Evolutionary conservation across 768 basidiomycete species (phyloP), one percentile per base, ranked within the genome.

Genomic region (Chalciporus chontae): DNA sequence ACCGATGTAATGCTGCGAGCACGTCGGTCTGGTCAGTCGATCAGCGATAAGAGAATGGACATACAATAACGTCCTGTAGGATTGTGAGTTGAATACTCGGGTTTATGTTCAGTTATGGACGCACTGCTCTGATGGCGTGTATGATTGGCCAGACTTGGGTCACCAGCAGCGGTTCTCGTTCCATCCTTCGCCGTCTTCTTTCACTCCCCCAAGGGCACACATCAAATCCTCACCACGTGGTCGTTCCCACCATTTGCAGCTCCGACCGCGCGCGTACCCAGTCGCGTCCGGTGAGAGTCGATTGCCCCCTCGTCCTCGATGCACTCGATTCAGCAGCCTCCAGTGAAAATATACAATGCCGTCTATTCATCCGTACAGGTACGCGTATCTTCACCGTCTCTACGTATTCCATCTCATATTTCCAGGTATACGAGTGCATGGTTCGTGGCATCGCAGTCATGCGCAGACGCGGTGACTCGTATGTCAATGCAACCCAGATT

Each of bases 401-500:
- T 8, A 8, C 38, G 26, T 43, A 13, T 14, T 38, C 55, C 49
- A 43, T 47, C 61, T 59, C 55, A 47, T 50, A 47, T 45, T 23
- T 15, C 15, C 67, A 95, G 84, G 94, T 98, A 19, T 95, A 93
- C 69, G 94, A 98, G 71, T 95, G 93, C 64, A 96, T 97, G 92
- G 87, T 96, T 57, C 81, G 95, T 62, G 94, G 94, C 34, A 97
- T 97, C 64, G 95, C 95, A 1, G 95, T 99, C 59, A 99, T 99
- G 96, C 84, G 95, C 45, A 77, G 96, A 64, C 84, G 94, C 61
- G 83, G 83, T 45, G 96, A 98, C 71, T 93, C 91, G 61, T 98
- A 80, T 67, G 90, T 99, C 56, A 99, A 99, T 75, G 96, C 96
- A 59, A 98, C 96, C 3, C 96, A 99, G 69, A 97, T 99, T 54